Conservation (phyloP, 1,139 yeast genomes). For the Saccharomycopsis hybrid region DNA sequence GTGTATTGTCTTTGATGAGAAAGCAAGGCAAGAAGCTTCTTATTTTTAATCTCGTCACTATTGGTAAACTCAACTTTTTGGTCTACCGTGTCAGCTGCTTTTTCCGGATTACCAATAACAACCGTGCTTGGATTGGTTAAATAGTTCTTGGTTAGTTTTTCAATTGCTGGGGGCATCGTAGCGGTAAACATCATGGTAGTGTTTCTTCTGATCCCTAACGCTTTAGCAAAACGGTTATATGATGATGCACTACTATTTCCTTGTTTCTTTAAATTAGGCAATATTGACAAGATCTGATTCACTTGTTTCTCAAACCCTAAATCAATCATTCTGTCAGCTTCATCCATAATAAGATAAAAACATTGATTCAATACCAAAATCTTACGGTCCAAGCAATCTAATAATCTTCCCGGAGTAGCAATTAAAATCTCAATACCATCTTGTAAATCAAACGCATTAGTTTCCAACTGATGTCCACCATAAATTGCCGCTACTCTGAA, state of each 20-base stretch:
- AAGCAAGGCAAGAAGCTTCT: constrained; percentile 33
- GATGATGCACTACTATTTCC: constrained; percentile 3
- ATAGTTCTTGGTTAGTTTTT: constrained; percentile 56
- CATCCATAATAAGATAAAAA: constrained; percentile 73
- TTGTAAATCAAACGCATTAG: constrained; percentile 52
- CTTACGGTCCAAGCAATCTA: constrained; percentile 71
- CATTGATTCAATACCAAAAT: constrained; percentile 56
- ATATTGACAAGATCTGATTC: constrained; percentile 44
- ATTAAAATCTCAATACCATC: constrained; percentile 77
- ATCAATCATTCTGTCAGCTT: constrained; percentile 93
- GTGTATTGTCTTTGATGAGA: constrained; percentile 26
- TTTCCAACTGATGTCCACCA: constrained; percentile 86
- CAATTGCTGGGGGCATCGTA: constrained; percentile 75
- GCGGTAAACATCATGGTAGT: constrained; percentile 90
- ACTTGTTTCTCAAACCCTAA: constrained; percentile 88
- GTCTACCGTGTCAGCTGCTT: constrained; percentile 59
- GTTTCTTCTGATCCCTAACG: constrained; percentile 29
- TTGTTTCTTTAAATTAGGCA: constrained; percentile 36
- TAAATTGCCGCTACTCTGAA: constrained; percentile 62
- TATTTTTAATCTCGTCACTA: constrained; percentile 33
- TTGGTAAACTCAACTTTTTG: constrained; percentile 56
- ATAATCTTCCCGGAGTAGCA: constrained; percentile 89
- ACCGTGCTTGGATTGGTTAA: constrained; percentile 56
- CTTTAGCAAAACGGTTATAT: constrained; percentile 20
- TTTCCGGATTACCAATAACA: constrained; percentile 56